A percentile compares a stretch with the other conserved stretches of the same genome.
These are phyloP conservation scores for Thermochaetoides dissita DNA, from an alignment of 2,329 filamentous ascomycete genomes.

Conservation along the genomic window DNA sequence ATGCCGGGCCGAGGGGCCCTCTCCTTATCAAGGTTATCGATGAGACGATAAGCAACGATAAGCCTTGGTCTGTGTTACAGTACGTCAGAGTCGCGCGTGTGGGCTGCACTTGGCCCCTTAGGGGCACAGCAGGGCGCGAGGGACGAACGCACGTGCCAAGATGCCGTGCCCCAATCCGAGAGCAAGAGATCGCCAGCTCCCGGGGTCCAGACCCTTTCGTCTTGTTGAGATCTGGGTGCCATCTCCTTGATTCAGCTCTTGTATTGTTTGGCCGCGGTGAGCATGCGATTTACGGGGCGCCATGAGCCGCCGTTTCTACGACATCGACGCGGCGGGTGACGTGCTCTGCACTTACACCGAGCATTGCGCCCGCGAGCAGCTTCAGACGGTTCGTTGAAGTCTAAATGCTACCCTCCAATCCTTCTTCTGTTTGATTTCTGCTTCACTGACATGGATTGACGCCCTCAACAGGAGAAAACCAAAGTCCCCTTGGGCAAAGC, in stretches of 20 bases:
- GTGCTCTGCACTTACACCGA: conserved; percentile 23
- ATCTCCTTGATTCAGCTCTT: background rate
- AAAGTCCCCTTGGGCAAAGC: conserved; percentile 24
- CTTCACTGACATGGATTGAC: no score
- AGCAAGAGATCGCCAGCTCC: background rate
- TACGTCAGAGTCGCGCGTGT: no score
- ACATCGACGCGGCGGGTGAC: conserved; percentile 25
- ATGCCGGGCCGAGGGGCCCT: no score
- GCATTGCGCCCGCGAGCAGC: conserved; percentile 11
- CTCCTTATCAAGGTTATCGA: no score
- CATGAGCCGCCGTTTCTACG: conserved; percentile 15
- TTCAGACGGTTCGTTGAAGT: conserved; percentile 15
- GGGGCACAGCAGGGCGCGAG: no score
- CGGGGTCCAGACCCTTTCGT: background rate
- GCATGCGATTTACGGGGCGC: conserved; percentile 4
- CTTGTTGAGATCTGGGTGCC: background rate
- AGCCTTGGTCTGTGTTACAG: no score
- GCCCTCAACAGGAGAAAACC: conserved; percentile 20
- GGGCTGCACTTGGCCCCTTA: no score
- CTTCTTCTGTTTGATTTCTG: background rate
- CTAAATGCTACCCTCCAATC: background rate
- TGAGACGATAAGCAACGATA: no score
- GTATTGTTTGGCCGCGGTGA: background rate
- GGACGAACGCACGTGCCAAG: no score
- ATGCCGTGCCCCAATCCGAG: background rate